Evolutionary conservation across 2,329 filamentous ascomycete genomes (phyloP), one percentile per base, ranked within the genome.

Genomic region (Neofusicoccum kwambonambiense): DNA sequence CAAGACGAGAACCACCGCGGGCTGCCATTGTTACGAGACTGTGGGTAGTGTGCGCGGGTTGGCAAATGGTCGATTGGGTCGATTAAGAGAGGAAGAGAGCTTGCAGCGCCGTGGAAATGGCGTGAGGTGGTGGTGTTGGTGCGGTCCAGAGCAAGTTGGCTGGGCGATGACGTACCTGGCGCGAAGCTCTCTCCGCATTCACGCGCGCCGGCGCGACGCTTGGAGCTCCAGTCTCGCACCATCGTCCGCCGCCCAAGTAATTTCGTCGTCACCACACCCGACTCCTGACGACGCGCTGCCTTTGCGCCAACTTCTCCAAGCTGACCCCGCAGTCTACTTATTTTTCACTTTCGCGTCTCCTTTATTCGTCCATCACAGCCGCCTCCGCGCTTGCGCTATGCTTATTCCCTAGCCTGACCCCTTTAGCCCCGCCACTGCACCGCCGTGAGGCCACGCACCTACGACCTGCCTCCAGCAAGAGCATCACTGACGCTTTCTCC

Each of bases 21-120:
- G 58, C 34, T 27, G 58, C 58, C 58, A 68, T 67, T 54, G 52
- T 66, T 35, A 42, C 17, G 34, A 15, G 17, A 47, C 37, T 15
- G 42, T 35, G 22, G 9, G 9, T 5, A 4, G n/a, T 11, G 17
- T 47, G 12, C 15, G 50, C 13, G 22, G 41, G 15, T 22, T 37
- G 56, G 37, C 15, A 19, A 19, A 7, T 41, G 52, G 35, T 15
- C 13, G 12, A 62, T 37, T 47, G 27, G 31, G 15, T 5, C 6
- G 37, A 54, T 22, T 13, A 3, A 37, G 34, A 13, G n/a, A 39
- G n/a, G 19, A 19, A 19, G 34, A 39, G n/a, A 54, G 31, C 42
- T 47, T 35, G 42, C n/a, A 17, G 31, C 9, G 42, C 11, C 35
- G 12, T 31, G 6, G 39, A 47, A 27, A 19, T 22, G 54, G 11